These are phyloP conservation scores for Microglena sp. DNA, from an alignment of 139 green algal species.

Conservation along the genomic window DNA sequence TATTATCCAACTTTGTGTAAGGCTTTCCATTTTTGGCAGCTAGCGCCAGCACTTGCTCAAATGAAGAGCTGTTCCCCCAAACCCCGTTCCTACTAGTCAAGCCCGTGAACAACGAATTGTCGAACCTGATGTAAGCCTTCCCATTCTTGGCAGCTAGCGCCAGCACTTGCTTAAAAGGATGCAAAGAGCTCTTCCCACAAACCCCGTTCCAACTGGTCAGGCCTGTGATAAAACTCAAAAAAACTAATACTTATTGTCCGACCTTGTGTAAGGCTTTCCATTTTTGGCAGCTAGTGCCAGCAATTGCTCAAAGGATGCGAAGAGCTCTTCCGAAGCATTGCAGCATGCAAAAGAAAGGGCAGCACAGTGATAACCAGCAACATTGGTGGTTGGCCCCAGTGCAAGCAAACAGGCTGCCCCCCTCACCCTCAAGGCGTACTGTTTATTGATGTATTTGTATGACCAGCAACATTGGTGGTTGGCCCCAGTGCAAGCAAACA, in stretches of 20 bases:
- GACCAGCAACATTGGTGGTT: no score
- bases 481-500: no score
- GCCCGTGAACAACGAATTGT: no score
- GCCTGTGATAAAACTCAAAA: no score
- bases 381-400: no score
- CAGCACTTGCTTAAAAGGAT: conserved; percentile 76
- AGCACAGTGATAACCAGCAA: no score
- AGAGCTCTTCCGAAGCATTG: conserved; percentile 81
- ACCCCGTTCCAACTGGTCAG: no score
- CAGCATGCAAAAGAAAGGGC: no score
- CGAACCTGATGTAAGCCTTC: conserved; percentile 51
- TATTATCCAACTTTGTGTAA: conserved; percentile 51
- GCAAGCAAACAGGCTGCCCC: no score
- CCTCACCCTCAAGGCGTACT: no score
- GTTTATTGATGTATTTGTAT: no score
- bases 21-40: conserved; percentile 53
- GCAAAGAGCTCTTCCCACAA: conserved; percentile 83
- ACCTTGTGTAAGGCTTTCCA: conserved; percentile 65
- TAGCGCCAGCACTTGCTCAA: conserved; percentile 73
- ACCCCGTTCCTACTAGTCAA: no score
- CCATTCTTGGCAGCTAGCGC: conserved; percentile 54
- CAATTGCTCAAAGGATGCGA: conserved; percentile 78
- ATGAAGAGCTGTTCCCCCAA: conserved; percentile 89
- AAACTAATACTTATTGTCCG: background rate
- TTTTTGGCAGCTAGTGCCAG: conserved; percentile 58